These are phyloP conservation scores for Sporothrix curviconia DNA, from an alignment of 2,329 filamentous ascomycete species.

Conservation along the genomic window DNA sequence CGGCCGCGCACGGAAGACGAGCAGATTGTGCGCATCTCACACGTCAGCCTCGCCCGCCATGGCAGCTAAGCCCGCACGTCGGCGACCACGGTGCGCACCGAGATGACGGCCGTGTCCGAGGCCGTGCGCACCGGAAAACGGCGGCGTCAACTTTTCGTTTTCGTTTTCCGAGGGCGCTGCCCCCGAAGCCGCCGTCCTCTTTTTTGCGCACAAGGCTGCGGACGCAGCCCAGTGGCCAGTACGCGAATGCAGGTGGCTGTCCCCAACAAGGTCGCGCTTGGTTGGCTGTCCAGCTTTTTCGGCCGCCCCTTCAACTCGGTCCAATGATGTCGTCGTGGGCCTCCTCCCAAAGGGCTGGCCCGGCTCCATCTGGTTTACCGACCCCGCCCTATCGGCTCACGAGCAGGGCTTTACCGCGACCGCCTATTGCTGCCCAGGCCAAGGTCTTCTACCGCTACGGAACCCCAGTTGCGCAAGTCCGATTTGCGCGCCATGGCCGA, in stretches of 20 bases:
- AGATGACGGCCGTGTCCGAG: not conserved
- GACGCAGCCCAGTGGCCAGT: slow-evolving; percentile 29
- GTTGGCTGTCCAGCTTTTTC: slow-evolving; percentile 37
- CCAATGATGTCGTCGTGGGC: slow-evolving; percentile 36
- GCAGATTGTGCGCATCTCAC: not conserved
- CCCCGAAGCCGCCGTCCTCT: slow-evolving; percentile 25
- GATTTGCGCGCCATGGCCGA: slow-evolving; percentile 43
- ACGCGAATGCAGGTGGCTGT: slow-evolving; percentile 28
- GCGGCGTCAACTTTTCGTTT: slow-evolving; percentile 31
- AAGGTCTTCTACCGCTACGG: slow-evolving; percentile 44
- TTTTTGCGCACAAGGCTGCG: slow-evolving; percentile 22
- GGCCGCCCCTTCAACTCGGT: slow-evolving; percentile 41
- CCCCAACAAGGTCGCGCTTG: slow-evolving; percentile 25
- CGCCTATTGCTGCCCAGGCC: slow-evolving; percentile 38
- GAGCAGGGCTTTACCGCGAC: slow-evolving; percentile 38
- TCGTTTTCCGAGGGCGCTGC: not conserved
- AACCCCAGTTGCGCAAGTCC: slow-evolving; percentile 32
- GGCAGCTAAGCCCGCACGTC: not conserved
- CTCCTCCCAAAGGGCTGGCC: slow-evolving; percentile 19
- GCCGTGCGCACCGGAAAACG: slow-evolving; percentile 10
- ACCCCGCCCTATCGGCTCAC: slow-evolving; percentile 37
- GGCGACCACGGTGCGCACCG: not conserved
- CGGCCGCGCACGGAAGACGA: not conserved
- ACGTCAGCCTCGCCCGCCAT: not conserved
- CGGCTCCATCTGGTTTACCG: slow-evolving; percentile 43